Base-by-base conservation (phyloP, 768 basidiomycete genomes). In the Tricholoma hemisulphureum region DNA sequence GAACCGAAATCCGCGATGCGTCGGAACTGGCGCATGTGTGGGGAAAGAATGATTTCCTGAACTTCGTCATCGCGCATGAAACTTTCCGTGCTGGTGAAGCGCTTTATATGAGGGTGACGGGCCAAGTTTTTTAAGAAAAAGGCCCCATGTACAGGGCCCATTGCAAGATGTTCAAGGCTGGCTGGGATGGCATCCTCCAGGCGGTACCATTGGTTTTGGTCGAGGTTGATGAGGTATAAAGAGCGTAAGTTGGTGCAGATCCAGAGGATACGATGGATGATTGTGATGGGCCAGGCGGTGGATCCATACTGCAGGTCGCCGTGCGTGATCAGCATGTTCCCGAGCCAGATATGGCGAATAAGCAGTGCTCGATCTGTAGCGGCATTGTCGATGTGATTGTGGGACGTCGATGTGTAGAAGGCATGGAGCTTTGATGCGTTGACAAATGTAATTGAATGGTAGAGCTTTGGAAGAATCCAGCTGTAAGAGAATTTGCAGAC, bases 61-160 rank as follows among this genome's bases (percentile, higher is more conserved):
- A 76, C 62, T 59, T 75, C 77, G 35, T 67, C 69, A 51, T 74
- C 74, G 6, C 71, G 64, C 69, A 77, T 70, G 62, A 65, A 71
- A 16, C 72, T 72, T 13, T 67, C 61, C 8, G 59, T 60, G 55
- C 72, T 75, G n/a, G 73, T 74, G 58, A 77, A 69, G 37, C 55
- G 53, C 26, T 60, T 59, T 31, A 75, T 55, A 13, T 50, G 58
- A 11, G 68, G 70, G 9, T 46, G 43, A 48, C 67, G 66, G 9
- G 56, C 63, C 20, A 77, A 62, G n/a, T 67, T 54, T 14, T 69
- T 66, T 9, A 68, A 65, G 31, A 53, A 59, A 43, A 75, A 66
- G 8, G 69, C 55, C 8, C 75, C 75, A 60, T 76, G 75, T 24
- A 71, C 61, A 2, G 74, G 75, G 1, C 73, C 77, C 31, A 76